phyloP scores from a whole-genome alignment of 1,139 yeast species.

The Candida anutae region DNA sequence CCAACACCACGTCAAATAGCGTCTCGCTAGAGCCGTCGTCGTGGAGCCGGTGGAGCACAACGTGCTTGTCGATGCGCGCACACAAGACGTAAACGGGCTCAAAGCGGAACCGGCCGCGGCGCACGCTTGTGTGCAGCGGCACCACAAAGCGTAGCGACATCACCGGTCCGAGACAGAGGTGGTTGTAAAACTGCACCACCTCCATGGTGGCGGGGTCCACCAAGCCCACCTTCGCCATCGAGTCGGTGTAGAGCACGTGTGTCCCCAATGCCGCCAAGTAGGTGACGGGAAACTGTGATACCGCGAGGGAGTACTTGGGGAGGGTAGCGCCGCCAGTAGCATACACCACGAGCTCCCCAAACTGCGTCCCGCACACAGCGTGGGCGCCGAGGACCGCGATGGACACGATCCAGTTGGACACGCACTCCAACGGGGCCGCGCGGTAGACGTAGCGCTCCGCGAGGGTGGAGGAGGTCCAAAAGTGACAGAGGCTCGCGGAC shows the following conservation, averaged over 20 bases:
- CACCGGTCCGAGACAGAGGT: conserved; percentile 23
- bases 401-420: conserved; percentile 18
- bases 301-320: conserved; percentile 9
- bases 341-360: conserved; percentile 22
- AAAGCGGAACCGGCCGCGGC: conserved; percentile 8
- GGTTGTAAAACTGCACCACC: conserved; percentile 13
- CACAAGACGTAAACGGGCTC: conserved; percentile 19
- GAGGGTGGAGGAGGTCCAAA: conserved; percentile 15
- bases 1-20: conserved; percentile 7
- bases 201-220: conserved; percentile 15
- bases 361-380: conserved; percentile 27
- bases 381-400: conserved; percentile 10
- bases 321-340: conserved; percentile 11
- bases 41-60: conserved; percentile 18
- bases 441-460: conserved; percentile 12
- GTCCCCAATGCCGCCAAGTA: conserved; percentile 13
- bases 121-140: conserved; percentile 1
- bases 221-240: conserved; percentile 26
- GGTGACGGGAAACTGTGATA: conserved; percentile 24
- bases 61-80: conserved; percentile 15
- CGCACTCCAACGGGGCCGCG: conserved; percentile 12
- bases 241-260: conserved; percentile 20
- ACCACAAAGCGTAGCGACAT: conserved; percentile 10
- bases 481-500: conserved; percentile 8
- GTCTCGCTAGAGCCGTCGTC: conserved; percentile 13